These are phyloP conservation scores for Brassica napus DNA, from an alignment of 345 rosid genomes.

Conservation along the genomic window DNA sequence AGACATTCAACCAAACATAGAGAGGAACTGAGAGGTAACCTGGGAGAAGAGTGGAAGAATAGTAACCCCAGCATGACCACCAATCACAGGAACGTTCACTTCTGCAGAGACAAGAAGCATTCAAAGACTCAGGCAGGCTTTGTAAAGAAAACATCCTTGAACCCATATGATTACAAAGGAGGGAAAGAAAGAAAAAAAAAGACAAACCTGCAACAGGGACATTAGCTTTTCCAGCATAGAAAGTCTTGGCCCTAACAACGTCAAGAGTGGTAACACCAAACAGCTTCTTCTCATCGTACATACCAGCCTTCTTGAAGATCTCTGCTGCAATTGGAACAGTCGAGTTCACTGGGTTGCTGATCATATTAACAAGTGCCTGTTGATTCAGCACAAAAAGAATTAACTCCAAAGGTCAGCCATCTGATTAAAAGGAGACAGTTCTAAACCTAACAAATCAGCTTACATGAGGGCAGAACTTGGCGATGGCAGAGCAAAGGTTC, in stretches of 20 bases:
- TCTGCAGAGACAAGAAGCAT: constrained; percentile 42
- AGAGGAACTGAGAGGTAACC: constrained; percentile 39
- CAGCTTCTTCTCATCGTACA: constrained; percentile 61
- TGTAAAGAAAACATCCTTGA: neutral
- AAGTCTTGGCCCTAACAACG: constrained; percentile 55
- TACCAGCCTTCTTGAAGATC: constrained; percentile 76
- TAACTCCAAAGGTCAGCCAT: neutral
- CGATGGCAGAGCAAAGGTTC: neutral
- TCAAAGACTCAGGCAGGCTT: constrained; percentile 4
- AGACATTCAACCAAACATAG: neutral
- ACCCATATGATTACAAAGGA: neutral
- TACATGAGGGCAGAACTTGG: neutral
- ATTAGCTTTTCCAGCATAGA: constrained; percentile 53
- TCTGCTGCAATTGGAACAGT: constrained; percentile 79
- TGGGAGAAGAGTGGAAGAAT: constrained; percentile 83
- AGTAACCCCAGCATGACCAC: constrained; percentile 85
- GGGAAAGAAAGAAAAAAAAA: neutral
- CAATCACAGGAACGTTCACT: constrained; percentile 79
- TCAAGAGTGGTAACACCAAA: constrained; percentile 84
- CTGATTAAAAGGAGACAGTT: neutral
- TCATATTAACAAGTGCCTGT: constrained; percentile 70
- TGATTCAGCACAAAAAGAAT: neutral
- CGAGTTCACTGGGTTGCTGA: constrained; percentile 84
- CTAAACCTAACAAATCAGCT: neutral
- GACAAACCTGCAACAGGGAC: constrained; percentile 48